A percentile compares a stretch with the other conserved stretches of the same genome.
Evolutionary conservation across 768 basidiomycete genomes (phyloP).

Genomic region (Boletus subparvulus): DNA sequence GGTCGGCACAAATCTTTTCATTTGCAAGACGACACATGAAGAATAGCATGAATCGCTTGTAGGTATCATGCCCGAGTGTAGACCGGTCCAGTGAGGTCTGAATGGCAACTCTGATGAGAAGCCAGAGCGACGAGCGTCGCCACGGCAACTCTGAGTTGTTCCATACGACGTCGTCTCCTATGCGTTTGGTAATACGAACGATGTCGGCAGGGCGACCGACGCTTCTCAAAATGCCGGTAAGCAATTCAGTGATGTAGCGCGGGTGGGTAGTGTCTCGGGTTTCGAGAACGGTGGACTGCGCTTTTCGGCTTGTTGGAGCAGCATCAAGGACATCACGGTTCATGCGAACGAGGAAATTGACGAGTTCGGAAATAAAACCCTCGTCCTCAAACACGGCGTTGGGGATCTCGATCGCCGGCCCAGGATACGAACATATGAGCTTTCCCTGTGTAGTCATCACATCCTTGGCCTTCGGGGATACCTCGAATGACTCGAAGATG

Average conservation of each 20-base stretch:
- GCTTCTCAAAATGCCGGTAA: slow-evolving; percentile 46
- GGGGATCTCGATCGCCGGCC: slow-evolving; percentile 41
- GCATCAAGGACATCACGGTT: slow-evolving; percentile 35
- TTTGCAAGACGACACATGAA: slow-evolving; percentile 22
- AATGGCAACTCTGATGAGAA: slow-evolving; percentile 45
- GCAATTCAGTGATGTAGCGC: slow-evolving; percentile 48
- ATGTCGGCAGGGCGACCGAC: slow-evolving; percentile 33
- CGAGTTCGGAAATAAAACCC: slow-evolving; percentile 36
- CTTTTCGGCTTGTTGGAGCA: slow-evolving; percentile 39
- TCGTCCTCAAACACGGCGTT: slow-evolving; percentile 26
- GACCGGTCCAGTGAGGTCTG: slow-evolving; percentile 37
- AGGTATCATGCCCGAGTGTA: slow-evolving; percentile 11
- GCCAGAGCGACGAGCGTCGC: slow-evolving; percentile 53
- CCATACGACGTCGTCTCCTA: slow-evolving; percentile 50
- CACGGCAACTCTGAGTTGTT: slow-evolving; percentile 39
- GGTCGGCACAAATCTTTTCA: background rate
- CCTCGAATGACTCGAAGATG: slow-evolving; percentile 48
- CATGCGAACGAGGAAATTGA: slow-evolving; percentile 38
- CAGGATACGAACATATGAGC: slow-evolving; percentile 46
- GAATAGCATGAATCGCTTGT: slow-evolving; percentile 38
- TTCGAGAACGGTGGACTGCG: slow-evolving; percentile 36
- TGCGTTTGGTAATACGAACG: slow-evolving; percentile 39
- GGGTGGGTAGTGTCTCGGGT: slow-evolving; percentile 42
- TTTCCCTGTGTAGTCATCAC: slow-evolving; percentile 44
- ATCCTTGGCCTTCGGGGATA: slow-evolving; percentile 34